Percentiles rank a stretch among this genome's conserved stretches.
These are phyloP conservation scores for Ustilago nuda DNA, from an alignment of 1,284 basidiomycete genomes.

Conservation along the genomic window DNA sequence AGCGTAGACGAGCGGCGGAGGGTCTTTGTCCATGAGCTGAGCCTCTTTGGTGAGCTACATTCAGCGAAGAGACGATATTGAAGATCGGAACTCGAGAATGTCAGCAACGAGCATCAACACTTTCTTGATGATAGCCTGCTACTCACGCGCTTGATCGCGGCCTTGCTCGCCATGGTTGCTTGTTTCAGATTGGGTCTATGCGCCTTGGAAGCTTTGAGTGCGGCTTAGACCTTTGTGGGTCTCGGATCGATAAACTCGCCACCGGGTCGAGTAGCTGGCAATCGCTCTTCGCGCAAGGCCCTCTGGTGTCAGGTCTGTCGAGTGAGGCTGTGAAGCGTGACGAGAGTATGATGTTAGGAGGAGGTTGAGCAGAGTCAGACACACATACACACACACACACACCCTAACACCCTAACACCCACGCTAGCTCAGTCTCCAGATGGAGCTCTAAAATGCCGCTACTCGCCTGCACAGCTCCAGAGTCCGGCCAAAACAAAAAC, in stretches of 20 bases:
- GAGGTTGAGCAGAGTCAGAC: neutral
- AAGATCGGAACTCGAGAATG: neutral
- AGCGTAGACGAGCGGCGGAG: constrained; percentile 93
- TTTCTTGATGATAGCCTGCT: neutral
- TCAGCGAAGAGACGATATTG: neutral
- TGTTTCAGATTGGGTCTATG: neutral
- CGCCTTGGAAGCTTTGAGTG: neutral
- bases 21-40: constrained; percentile 89
- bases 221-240: neutral
- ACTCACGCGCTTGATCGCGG: constrained; percentile 51
- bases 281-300: neutral
- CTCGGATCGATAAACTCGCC: neutral
- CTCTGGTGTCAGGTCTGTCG: neutral
- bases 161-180: constrained; percentile 46
- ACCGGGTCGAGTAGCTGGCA: neutral
- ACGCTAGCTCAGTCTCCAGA: constrained; percentile 1
- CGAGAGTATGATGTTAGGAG: neutral
- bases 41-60: constrained; percentile 86
- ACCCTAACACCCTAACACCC: neutral
- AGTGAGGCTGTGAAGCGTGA: neutral
- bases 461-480: neutral
- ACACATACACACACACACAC: neutral
- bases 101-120: neutral
- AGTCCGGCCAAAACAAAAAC: neutral
- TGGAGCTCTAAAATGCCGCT: constrained; percentile 10